Conservation (phyloP, 768 basidiomycete genomes). For the Fomitopsis serialis region DNA sequence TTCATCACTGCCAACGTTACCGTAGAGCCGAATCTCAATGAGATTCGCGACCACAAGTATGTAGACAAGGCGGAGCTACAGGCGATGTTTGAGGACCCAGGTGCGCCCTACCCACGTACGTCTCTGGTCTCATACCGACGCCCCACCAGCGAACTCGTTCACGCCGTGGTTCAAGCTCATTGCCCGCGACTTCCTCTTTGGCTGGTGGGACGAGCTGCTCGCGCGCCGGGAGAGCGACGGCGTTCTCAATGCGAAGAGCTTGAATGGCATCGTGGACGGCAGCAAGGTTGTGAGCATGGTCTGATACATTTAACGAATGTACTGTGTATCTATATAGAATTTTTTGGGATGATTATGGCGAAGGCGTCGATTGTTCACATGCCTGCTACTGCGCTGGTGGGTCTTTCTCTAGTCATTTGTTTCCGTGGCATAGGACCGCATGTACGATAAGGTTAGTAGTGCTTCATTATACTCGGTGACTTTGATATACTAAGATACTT, state of each 20-base stretch:
- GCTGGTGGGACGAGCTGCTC: conserved; percentile 95
- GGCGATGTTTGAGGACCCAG: conserved; percentile 78
- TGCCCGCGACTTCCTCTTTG: conserved; percentile 92
- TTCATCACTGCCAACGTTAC: conserved; percentile 89
- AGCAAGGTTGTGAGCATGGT: conserved; percentile 69
- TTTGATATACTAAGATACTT: too few relatives aligned
- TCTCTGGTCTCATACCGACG: background rate
- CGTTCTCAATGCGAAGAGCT: conserved; percentile 54
- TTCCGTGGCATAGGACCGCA: too few relatives aligned
- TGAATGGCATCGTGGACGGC: conserved; percentile 64
- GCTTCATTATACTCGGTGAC: too few relatives aligned
- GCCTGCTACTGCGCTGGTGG: too few relatives aligned
- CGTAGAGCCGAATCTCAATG: conserved; percentile 78
- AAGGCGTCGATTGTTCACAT: background rate
- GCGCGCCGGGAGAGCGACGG: conserved; percentile 52
- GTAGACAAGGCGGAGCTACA: conserved; percentile 88
- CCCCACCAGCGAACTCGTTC: conserved; percentile 60
- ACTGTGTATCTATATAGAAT: background rate
- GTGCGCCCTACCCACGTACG: conserved; percentile 36
- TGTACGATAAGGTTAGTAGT: too few relatives aligned
- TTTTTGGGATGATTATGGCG: background rate
- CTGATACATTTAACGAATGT: conserved; percentile 12
- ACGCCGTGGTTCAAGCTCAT: conserved; percentile 99
- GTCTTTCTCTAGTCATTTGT: too few relatives aligned
- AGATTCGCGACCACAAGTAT: conserved; percentile 88